Base-by-base conservation (phyloP, 352 stramenopile genomes). In the Phytophthora chlamydospora region DNA sequence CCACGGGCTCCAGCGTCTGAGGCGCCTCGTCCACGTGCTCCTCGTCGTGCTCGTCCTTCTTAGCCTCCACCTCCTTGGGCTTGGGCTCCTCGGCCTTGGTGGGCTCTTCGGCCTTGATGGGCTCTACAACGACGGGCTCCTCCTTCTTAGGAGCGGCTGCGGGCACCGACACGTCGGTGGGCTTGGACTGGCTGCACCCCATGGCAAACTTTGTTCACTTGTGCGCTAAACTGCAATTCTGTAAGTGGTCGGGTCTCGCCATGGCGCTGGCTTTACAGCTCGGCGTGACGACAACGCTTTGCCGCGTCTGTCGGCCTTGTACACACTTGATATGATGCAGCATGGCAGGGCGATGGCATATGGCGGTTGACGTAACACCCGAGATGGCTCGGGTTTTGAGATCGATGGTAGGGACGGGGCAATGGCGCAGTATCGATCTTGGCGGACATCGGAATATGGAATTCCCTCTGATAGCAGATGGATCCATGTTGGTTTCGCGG, bases 181-280 rank as follows among this genome's bases (percentile, higher is more conserved):
- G 19, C 48, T 79, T 79, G 54, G 66, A 76, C 32, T 79, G 71
- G 39, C 43, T 76, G 66, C 71, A 79, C n/a, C 71, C 71, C 71
- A 79, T 78, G 0, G 31, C 36, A 34, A 31, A 50, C 41, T 41
- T 6, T 21, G 6, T 24, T 12, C 11, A 41, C 42, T 61, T 71
- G 58, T 4, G 38, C 50, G n/a, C 1, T 10, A 55, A 35, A 19
- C 8, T 35, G 63, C 34, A 32, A 39, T 46, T 68, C 27, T 24
- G 8, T 32, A 50, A 61, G 34, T 72, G 63, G 47, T 1, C n/a
- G 33, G 1, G 17, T 21, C 14, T 2, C 21, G 44, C 29, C 8
- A 12, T 2, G 32, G 49, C 50, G 41, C 56, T 55, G 47, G 35
- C 47, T 58, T 49, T 35, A 58, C 39, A 17, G 16, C 4, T 19